A percentile compares a stretch with the other conserved stretches of the same genome.
phyloP scores from a whole-genome alignment of 805 yeast species.

The Suhomyces tanzawaensis region DNA sequence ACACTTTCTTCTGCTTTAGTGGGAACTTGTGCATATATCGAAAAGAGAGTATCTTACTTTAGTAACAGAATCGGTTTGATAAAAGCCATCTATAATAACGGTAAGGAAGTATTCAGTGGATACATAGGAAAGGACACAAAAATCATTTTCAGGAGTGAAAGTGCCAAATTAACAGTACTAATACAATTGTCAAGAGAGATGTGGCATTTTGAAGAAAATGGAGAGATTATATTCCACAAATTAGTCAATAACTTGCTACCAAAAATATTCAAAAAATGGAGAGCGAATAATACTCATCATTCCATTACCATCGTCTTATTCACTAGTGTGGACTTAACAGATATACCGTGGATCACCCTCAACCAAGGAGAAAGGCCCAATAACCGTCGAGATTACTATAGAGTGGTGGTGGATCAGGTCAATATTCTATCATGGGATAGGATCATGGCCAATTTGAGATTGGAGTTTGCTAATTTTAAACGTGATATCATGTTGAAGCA shows the following conservation, averaged over 20 bases:
- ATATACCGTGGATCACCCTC: slow-evolving; percentile 52
- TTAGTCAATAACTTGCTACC: slow-evolving; percentile 92
- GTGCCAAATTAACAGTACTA: slow-evolving; percentile 77
- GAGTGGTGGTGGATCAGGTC: slow-evolving; percentile 95
- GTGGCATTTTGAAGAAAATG: slow-evolving; percentile 98
- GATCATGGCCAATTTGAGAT: slow-evolving; percentile 82
- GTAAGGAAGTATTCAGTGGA: slow-evolving; percentile 70
- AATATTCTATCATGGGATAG: slow-evolving; percentile 86
- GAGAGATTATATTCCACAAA: slow-evolving; percentile 90
- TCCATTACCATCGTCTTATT: slow-evolving; percentile 85
- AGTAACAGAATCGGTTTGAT: slow-evolving; percentile 62
- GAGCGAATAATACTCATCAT: slow-evolving; percentile 83
- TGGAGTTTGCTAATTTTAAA: slow-evolving; percentile 81
- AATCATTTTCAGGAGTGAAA: slow-evolving; percentile 84
- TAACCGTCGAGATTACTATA: slow-evolving; percentile 72
- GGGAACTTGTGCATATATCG: slow-evolving; percentile 62
- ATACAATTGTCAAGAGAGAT: slow-evolving; percentile 91
- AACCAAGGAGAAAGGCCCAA: slow-evolving; percentile 70
- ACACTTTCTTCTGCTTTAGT: slow-evolving; percentile 59
- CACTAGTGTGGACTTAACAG: slow-evolving; percentile 68
- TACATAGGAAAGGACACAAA: slow-evolving; percentile 73
- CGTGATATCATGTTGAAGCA: slow-evolving; percentile 61
- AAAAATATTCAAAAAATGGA: slow-evolving; percentile 82
- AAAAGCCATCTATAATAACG: slow-evolving; percentile 61
- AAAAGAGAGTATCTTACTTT: slow-evolving; percentile 63